These are phyloP conservation scores for Yarrowia sp. DNA, from an alignment of 805 yeast genomes.

Conservation along the genomic window DNA sequence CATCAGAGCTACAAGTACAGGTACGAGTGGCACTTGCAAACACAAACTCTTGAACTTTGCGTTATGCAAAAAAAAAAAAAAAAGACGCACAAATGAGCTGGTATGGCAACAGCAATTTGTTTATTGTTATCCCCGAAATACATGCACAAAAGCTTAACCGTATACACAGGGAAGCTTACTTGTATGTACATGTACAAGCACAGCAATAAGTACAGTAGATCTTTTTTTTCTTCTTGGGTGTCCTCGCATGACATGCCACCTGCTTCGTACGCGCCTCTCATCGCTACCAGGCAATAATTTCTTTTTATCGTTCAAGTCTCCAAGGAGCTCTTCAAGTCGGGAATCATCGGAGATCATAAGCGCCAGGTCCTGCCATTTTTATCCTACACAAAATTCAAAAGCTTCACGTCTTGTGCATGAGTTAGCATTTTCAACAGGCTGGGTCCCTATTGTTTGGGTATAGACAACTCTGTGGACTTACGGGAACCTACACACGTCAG, in stretches of 20 bases:
- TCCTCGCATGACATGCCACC: no score
- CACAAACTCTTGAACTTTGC: conserved; percentile 7
- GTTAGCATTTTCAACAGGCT: neutral
- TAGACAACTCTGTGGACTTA: neutral
- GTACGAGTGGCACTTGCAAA: no score
- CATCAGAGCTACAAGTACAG: no score
- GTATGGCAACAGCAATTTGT: no score
- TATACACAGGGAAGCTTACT: no score
- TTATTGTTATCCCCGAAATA: no score
- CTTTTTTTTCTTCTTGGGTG: no score
- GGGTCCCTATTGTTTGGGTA: neutral
- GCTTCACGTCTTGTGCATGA: neutral
- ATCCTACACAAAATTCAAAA: neutral
- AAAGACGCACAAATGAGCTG: neutral
- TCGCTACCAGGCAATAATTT: neutral
- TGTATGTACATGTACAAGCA: no score
- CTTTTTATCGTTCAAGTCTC: neutral
- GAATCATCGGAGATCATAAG: neutral
- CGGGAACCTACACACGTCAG: neutral
- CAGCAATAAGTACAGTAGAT: no score
- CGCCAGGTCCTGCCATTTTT: conserved; percentile 4
- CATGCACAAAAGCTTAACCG: no score
- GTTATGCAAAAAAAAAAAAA: neutral
- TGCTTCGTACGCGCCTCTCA: neutral
- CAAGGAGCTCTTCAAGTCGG: neutral